Evolutionary conservation across 345 rosid species (phyloP).

Genomic region (Schrenkiella parvula): DNA sequence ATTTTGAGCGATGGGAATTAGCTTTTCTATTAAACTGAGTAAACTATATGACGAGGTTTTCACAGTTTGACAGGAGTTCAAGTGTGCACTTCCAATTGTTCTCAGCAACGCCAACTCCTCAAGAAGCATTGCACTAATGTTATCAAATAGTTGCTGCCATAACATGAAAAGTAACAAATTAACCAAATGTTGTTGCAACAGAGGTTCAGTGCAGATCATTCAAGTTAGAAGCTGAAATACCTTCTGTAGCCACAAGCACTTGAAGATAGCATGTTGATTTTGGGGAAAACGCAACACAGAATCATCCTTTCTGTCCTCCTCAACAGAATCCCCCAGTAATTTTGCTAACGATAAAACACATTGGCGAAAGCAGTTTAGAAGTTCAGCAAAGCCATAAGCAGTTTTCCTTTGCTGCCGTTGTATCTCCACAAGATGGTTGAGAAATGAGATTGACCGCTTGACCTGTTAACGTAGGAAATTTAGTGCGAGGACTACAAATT

Average conservation of each 20-base stretch:
- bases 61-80: constrained; percentile 51
- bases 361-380: constrained; percentile 43
- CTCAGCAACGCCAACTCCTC: constrained; percentile 61
- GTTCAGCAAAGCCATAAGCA: constrained; percentile 53
- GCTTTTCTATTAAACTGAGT: constrained; percentile 49
- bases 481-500: constrained; percentile 5
- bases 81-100: constrained; percentile 54
- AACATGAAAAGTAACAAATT: constrained; percentile 18
- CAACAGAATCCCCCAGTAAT: constrained; percentile 35
- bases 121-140: constrained; percentile 41
- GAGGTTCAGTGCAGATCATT: constrained; percentile 5
- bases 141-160: constrained; percentile 77
- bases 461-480: constrained; percentile 46
- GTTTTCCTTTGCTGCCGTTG: constrained; percentile 72
- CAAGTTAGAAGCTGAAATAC: constrained; percentile 35
- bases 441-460: constrained; percentile 62
- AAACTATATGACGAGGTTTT: constrained; percentile 45
- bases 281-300: constrained; percentile 41
- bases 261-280: constrained; percentile 48
- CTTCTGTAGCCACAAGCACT: constrained; percentile 84
- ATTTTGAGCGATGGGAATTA: constrained; percentile 45
- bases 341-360: constrained; percentile 40
- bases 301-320: constrained; percentile 17
- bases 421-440: constrained; percentile 69
- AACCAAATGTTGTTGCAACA: constrained; percentile 13